Evolutionary conservation across 495 filamentous ascomycete species (phyloP), one percentile per base, ranked within the genome.

Genomic region (Chaetomium fimeti): DNA sequence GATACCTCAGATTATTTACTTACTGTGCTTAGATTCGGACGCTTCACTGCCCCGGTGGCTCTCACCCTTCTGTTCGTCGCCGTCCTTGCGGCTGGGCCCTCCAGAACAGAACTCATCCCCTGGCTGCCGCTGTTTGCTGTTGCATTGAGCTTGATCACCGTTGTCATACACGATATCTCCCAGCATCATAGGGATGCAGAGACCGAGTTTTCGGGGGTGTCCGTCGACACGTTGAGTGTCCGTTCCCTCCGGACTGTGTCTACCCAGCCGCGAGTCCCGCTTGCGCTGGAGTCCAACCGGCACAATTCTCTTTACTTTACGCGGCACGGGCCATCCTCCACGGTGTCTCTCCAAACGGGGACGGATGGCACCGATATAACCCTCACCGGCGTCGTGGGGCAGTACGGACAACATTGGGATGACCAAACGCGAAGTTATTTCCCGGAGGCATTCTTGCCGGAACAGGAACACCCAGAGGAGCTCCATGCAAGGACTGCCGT

Each of bases 61-160:
- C 58, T 71, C 16, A 16, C 62, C 27, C 15, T 73, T 12, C 62
- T 71, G 11, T 12, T 73, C 0, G 53, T 69, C 11, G 60, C 61
- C 36, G 71, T 71, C 16, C 20, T 71, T 1, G 57, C 57, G 20
- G 57, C 48, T 18, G 62, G 60, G 3, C 54, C 62, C n/a, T 52
- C 62, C 18, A 63, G 58, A 43, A 57, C 25, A 12, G 65, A 71
- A 7, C 62, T 73, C 29, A 55, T 69, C 18, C 71, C 71, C 5
- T 73, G 71, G 71, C 54, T 73, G 8, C 71, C 71, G 24, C 52
- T 71, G 1, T 71, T 68, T 16, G 60, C 66, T 22, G 65, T 68
- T 3, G 57, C 52, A 7, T 60, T 51, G 11, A 71, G 67, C 57
- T 57, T 73, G 7, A 22, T 38, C 7, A 71, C 69, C 1, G 61